Evolutionary conservation across 257 asterid genomes (phyloP).

Genomic region (Eustoma russellianum): DNA sequence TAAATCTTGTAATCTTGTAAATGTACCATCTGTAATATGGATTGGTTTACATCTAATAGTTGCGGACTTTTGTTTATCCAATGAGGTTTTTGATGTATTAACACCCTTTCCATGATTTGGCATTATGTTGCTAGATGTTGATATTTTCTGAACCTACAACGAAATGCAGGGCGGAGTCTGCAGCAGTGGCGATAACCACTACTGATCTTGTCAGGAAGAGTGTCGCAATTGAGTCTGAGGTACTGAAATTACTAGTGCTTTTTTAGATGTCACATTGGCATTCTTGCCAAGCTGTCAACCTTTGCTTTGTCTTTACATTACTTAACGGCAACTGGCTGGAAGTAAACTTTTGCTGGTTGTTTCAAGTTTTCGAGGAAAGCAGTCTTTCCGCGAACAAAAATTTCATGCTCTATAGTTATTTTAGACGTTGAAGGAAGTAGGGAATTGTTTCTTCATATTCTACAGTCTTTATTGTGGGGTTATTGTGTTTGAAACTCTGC

Average conservation of each 20-base stretch:
- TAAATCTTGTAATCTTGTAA: constrained; percentile 17
- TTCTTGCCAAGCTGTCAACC: neutral
- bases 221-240: constrained; percentile 78
- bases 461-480: no score
- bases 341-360: no score
- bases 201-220: constrained; percentile 98
- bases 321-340: no score
- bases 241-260: constrained; percentile 3
- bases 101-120: neutral
- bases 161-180: constrained; percentile 65
- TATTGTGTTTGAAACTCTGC: no score
- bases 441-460: no score
- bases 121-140: neutral
- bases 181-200: constrained; percentile 97
- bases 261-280: neutral
- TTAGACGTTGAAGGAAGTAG: no score
- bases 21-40: constrained; percentile 6
- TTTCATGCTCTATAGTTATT: no score
- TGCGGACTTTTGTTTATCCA: neutral
- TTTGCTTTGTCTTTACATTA: neutral
- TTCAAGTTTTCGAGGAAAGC: no score
- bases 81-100: neutral
- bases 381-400: no score
- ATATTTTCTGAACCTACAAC: neutral
- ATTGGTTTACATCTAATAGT: neutral